Evolutionary conservation across 768 basidiomycete species (phyloP).

Genomic region (Pleurotus platypus): DNA sequence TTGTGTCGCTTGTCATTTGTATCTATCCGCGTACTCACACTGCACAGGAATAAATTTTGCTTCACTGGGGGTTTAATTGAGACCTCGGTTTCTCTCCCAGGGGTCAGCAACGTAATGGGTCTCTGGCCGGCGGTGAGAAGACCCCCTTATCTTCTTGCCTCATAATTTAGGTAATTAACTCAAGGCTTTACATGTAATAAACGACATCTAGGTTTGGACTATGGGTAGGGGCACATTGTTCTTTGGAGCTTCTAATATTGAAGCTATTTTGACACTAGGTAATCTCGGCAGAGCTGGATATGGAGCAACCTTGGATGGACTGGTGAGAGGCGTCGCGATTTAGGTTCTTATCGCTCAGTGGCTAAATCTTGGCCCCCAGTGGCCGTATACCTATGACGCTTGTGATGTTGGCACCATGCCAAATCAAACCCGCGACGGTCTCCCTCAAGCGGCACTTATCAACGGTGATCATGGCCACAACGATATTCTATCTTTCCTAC

Average conservation of each 20-base stretch:
- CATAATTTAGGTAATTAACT: neutral
- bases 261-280: constrained; percentile 30
- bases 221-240: neutral
- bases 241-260: neutral
- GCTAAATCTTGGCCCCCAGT: constrained; percentile 32
- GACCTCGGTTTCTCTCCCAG: constrained; percentile 59
- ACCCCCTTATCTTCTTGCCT: constrained; percentile 21
- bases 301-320: constrained; percentile 79
- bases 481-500: constrained; percentile 64
- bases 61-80: constrained; percentile 83
- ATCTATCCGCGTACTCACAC: constrained; percentile 27
- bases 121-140: constrained; percentile 85
- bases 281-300: constrained; percentile 76
- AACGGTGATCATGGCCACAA: constrained; percentile 50
- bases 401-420: constrained; percentile 84
- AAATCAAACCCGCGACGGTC: constrained; percentile 75
- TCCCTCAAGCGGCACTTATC: constrained; percentile 57
- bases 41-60: constrained; percentile 79
- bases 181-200: neutral
- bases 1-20: constrained; percentile 13
- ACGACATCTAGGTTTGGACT: constrained; percentile 2
- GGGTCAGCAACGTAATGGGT: constrained; percentile 59
- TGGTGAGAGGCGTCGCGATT: constrained; percentile 37
- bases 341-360: too few species aligned
- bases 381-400: constrained; percentile 79